Conservation (phyloP, 192 early-diverging fungal genomes). For the Coemansia sp. region DNA sequence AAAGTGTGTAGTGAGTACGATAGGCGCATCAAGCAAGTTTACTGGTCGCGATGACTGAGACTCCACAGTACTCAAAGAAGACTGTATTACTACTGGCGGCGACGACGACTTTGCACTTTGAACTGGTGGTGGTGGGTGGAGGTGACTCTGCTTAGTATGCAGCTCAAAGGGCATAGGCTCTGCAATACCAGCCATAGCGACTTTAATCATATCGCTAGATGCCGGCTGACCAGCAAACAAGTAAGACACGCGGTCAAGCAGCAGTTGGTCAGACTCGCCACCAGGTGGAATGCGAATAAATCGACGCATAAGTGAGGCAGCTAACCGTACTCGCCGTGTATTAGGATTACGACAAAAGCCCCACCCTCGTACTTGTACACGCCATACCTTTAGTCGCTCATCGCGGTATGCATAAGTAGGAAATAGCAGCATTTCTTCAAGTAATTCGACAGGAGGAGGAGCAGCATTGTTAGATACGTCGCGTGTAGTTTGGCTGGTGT, state of each 20-base stretch:
- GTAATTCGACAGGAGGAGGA: not conserved
- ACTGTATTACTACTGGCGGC: not conserved
- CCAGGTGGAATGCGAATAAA: constrained; percentile 44
- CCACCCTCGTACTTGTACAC: constrained; percentile 56
- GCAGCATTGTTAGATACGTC: not conserved
- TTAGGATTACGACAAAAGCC: constrained; percentile 41
- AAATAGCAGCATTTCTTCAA: constrained; percentile 53
- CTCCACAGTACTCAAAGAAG: no score
- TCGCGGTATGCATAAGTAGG: constrained; percentile 54
- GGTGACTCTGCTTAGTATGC: constrained; percentile 13
- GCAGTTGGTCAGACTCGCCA: constrained; percentile 33
- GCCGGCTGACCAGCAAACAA: constrained; percentile 44
- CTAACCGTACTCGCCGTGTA: constrained; percentile 35
- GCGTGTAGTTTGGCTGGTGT: not conserved
- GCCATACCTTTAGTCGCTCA: constrained; percentile 54
- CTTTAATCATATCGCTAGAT: constrained; percentile 36
- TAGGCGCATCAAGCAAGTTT: constrained; percentile 46
- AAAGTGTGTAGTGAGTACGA: constrained; percentile 41
- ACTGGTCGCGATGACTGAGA: constrained; percentile 15
- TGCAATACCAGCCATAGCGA: constrained; percentile 49
- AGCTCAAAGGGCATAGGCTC: constrained; percentile 51
- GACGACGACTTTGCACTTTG: not conserved
- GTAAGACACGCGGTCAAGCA: constrained; percentile 48
- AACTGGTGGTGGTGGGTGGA: not conserved
- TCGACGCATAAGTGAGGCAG: constrained; percentile 39